Evolutionary conservation across 805 yeast species (phyloP).

Genomic region (Ogataea polymorpha): DNA sequence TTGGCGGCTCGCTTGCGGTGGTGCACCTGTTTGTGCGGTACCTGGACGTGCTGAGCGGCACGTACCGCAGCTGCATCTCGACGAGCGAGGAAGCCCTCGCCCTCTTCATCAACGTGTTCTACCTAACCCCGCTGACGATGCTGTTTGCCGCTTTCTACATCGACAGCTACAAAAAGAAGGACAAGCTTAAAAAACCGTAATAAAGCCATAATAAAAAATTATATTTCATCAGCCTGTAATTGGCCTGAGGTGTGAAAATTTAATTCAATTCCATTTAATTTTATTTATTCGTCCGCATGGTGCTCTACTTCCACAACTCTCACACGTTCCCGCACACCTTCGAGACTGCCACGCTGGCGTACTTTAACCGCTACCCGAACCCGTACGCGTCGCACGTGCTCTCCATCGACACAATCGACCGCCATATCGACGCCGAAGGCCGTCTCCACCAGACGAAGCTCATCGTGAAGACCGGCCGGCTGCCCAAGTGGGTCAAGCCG

Average conservation of each 20-base stretch:
- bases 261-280: neutral
- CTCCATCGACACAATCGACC: slow-evolving; percentile 73
- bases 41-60: slow-evolving; percentile 44
- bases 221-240: slow-evolving; percentile 1
- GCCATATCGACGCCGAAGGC: slow-evolving; percentile 58
- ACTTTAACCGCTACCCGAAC: slow-evolving; percentile 69
- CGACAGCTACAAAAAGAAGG: slow-evolving; percentile 46
- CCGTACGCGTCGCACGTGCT: slow-evolving; percentile 86
- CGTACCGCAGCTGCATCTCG: slow-evolving; percentile 48
- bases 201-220: neutral
- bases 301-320: slow-evolving; percentile 53
- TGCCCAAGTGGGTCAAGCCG: slow-evolving; percentile 78
- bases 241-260: slow-evolving; percentile 8
- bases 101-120: slow-evolving; percentile 56
- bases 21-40: slow-evolving; percentile 60
- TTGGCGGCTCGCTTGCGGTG: slow-evolving; percentile 68
- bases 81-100: slow-evolving; percentile 63
- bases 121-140: slow-evolving; percentile 64
- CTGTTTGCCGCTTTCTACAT: slow-evolving; percentile 64
- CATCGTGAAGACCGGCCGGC: slow-evolving; percentile 72
- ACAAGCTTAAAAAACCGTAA: slow-evolving; percentile 5
- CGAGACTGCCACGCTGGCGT: slow-evolving; percentile 70
- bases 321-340: slow-evolving; percentile 65
- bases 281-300: slow-evolving; percentile 42
- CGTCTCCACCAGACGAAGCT: slow-evolving; percentile 68